Evolutionary conservation across 2,329 filamentous ascomycete genomes (phyloP).

Genomic region (Fusarium continuum): DNA sequence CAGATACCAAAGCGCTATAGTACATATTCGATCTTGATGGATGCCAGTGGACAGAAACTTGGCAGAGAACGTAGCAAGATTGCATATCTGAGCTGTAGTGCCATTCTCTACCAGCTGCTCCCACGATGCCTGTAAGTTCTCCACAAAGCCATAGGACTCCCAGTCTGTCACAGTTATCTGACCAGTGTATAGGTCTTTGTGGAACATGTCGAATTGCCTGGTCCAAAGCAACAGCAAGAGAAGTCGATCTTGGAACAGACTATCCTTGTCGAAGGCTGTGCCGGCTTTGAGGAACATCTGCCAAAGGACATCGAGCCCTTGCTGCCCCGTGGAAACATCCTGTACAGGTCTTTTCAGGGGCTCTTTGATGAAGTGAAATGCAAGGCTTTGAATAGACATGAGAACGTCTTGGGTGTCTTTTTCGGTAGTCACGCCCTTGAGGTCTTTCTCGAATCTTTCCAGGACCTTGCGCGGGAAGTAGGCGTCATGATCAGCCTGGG

Average conservation of each 20-base stretch:
- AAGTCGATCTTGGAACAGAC: constrained; percentile 6
- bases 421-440: not conserved
- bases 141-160: constrained; percentile 9
- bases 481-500: not conserved
- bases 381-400: not conserved
- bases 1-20: not conserved
- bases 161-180: not conserved
- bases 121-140: not conserved
- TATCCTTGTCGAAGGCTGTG: not conserved
- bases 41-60: not conserved
- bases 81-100: not conserved
- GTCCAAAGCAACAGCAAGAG: constrained; percentile 1
- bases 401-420: not conserved
- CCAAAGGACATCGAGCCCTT: not conserved
- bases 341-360: not conserved
- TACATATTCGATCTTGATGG: not conserved
- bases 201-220: not conserved
- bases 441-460: not conserved
- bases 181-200: not conserved
- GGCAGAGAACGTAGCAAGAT: constrained; percentile 9
- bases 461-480: not conserved
- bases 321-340: not conserved
- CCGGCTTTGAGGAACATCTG: not conserved
- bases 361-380: not conserved
- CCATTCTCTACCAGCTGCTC: not conserved